Base-by-base conservation (phyloP, 441 rosid species). In the Erodium moschatum region DNA sequence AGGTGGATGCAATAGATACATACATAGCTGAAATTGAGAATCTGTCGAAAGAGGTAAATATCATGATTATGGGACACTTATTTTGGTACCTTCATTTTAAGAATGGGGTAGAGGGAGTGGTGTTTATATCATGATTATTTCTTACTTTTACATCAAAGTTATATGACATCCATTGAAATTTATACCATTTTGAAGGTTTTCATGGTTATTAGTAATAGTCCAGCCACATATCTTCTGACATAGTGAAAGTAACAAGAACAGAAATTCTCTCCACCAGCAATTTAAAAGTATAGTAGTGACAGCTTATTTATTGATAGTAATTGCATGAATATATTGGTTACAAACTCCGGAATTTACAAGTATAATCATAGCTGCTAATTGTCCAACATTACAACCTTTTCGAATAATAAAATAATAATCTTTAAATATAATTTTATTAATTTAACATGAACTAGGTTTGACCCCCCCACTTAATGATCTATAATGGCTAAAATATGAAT, bases 1-100 rank as follows among this genome's bases (percentile, higher is more conserved):
- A 81, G 79, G 89, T 90, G 68, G 99, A 95, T 67, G 92, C 92
- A 33, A 87, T 95, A 11, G 88, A 87, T 56, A 66, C 85, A 71
- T 78, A 85, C 80, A 81, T 58, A 18, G 44, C 79, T 15, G 94
- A 90, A 76, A 80, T 95, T 67, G 87, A 83, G 73, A 86, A 85
- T 78, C 68, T 89, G 72, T 86, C 87, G 38, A 65, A 79, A 68
- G 84, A 92, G 83, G 98, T 95, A 76, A 83, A 7, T 35, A 7
- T 35, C 9, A 35, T 35, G 40, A 5, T 5, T 5, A 35, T 7
- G 40, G 0, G 8, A 5, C 9, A 2, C 40, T 35, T 35, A 35
- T 35, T 35, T 35, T 35, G 31, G 31, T 29, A 3, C 31, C 31
- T 29, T 29, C 31, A 29, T 29, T 29, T 29, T 29, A 29, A 29